Conservation (phyloP, 805 yeast genomes). For the Torulaspora delbrueckii region DNA sequence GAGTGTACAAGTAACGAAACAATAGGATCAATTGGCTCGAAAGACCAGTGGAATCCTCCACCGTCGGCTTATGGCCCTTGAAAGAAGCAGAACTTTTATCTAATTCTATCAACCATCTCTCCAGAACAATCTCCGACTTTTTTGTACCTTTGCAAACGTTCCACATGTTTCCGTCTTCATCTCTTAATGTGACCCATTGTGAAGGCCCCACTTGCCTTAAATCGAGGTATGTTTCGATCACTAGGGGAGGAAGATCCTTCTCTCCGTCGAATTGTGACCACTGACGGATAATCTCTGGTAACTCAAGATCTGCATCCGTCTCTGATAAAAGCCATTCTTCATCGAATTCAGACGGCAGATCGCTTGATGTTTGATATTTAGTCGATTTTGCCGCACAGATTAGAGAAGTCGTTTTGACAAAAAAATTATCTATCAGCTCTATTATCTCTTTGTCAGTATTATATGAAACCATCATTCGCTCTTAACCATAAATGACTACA, state of each 20-base stretch:
- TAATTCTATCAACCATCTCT: constrained; percentile 87
- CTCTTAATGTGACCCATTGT: constrained; percentile 56
- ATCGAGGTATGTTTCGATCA: constrained; percentile 78
- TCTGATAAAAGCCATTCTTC: constrained; percentile 15
- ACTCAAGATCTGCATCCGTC: constrained; percentile 8
- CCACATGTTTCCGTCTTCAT: constrained; percentile 50
- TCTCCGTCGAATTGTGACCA: constrained; percentile 59
- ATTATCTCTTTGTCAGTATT: constrained; percentile 20
- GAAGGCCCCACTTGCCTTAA: constrained; percentile 51
- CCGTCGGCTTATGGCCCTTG: constrained; percentile 30
- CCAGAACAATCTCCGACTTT: constrained; percentile 83
- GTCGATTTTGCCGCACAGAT: constrained; percentile 45
- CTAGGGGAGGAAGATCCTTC: constrained; percentile 63
- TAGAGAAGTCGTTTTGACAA: constrained; percentile 55
- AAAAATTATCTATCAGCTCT: constrained; percentile 55
- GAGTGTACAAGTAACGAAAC: constrained; percentile 68
- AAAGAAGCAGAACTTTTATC: constrained; percentile 40
- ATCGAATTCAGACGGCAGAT: constrained; percentile 14
- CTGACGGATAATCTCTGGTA: constrained; percentile 39
- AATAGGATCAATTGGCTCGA: constrained; percentile 71
- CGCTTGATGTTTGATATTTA: constrained; percentile 22
- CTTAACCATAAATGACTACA: background rate
- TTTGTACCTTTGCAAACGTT: constrained; percentile 55
- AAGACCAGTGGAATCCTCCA: constrained; percentile 57
- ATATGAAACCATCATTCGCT: constrained; percentile 3